These are phyloP conservation scores for Immersiella caudata DNA, from an alignment of 495 filamentous ascomycete genomes.

Conservation along the genomic window DNA sequence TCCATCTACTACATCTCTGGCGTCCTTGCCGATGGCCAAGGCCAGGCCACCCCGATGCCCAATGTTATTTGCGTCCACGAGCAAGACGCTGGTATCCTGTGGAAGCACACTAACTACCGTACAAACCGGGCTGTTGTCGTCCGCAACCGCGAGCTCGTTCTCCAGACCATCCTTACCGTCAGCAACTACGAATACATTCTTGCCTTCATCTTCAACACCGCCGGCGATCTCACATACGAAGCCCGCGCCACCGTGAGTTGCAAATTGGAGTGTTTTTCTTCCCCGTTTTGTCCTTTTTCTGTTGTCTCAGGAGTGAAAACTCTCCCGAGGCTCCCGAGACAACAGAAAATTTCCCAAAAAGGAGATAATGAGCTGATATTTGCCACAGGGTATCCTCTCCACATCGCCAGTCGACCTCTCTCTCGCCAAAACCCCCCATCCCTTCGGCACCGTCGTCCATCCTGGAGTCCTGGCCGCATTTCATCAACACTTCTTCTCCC, in stretches of 20 bases:
- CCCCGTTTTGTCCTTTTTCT: too few relatives aligned
- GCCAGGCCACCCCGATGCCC: constrained; percentile 57
- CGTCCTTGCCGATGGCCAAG: constrained; percentile 56
- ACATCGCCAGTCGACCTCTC: constrained; percentile 73
- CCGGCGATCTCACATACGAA: constrained; percentile 74
- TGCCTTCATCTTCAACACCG: constrained; percentile 80
- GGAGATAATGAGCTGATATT: too few relatives aligned
- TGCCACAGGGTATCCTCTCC: constrained; percentile 80
- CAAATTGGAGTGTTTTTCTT: too few relatives aligned
- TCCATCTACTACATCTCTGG: constrained; percentile 71
- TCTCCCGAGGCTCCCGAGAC: too few relatives aligned
- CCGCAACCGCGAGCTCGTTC: constrained; percentile 67
- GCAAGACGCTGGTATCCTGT: constrained; percentile 69
- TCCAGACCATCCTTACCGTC: constrained; percentile 76
- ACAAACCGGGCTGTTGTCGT: constrained; percentile 65
- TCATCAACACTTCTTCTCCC: constrained; percentile 87
- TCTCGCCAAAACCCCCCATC: constrained; percentile 52
- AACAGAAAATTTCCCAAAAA: too few relatives aligned
- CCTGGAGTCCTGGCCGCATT: constrained; percentile 70
- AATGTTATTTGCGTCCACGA: constrained; percentile 78
- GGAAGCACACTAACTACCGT: constrained; percentile 80
- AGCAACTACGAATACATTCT: constrained; percentile 83
- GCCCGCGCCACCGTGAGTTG: constrained; percentile 77
- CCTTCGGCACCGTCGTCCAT: constrained; percentile 77
- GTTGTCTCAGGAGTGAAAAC: too few relatives aligned